A percentile compares a stretch with the other conserved stretches of the same genome.
These are phyloP conservation scores for Raddia distichophylla DNA, from an alignment of 176 grass and related monocot genomes.

Conservation along the genomic window DNA sequence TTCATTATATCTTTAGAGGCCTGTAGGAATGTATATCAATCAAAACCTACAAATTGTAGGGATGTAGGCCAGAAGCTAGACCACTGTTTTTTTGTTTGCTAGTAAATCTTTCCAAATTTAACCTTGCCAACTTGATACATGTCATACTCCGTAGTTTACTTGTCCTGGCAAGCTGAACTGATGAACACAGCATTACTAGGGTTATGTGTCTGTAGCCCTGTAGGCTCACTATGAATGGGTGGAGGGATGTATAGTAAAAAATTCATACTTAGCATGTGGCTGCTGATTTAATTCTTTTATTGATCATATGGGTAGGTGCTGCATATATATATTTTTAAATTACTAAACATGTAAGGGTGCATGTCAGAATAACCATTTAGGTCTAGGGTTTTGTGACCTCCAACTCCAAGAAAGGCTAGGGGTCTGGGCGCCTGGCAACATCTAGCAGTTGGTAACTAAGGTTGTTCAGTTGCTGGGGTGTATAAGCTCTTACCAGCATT, in stretches of 20 bases:
- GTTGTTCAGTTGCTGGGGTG: too few species aligned
- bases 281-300: not conserved
- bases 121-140: not conserved
- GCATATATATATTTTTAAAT: too few species aligned
- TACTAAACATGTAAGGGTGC: too few species aligned
- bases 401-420: too few species aligned
- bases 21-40: slow-evolving; percentile 22
- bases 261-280: not conserved
- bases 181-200: not conserved
- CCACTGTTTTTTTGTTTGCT: not conserved
- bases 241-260: slow-evolving; percentile 15
- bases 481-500: too few species aligned
- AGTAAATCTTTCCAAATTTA: slow-evolving; percentile 21
- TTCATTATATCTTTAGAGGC: not conserved
- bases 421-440: too few species aligned
- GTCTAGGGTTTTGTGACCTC: too few species aligned
- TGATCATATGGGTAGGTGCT: not conserved
- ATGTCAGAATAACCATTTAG: too few species aligned
- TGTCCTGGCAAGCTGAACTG: not conserved
- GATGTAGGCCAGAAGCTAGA: not conserved
- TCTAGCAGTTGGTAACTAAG: too few species aligned
- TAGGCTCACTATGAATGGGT: not conserved
- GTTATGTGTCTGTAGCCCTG: not conserved
- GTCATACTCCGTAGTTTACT: not conserved
- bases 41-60: slow-evolving; percentile 15